Percentiles rank a stretch among this genome's conserved stretches.
These are phyloP conservation scores for Lotus japonicus DNA, from an alignment of 306 rosid species.

Conservation along the genomic window DNA sequence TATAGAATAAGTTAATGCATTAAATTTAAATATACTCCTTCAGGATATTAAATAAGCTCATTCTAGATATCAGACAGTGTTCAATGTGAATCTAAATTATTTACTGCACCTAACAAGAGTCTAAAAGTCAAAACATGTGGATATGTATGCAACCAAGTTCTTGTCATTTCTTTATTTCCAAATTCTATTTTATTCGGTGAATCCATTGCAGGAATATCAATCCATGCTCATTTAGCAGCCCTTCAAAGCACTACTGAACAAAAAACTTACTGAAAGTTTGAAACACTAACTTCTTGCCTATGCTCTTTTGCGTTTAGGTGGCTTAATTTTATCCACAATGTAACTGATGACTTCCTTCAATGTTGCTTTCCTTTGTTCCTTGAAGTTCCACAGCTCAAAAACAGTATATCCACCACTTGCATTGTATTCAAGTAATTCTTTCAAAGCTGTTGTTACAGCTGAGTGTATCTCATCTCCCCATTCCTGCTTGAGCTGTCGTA, in stretches of 20 bases:
- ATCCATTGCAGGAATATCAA: not conserved
- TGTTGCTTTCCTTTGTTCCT: slow-evolving; percentile 83
- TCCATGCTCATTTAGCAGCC: no score
- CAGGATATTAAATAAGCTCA: no score
- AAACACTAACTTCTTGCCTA: slow-evolving; percentile 43
- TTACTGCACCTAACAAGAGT: not conserved
- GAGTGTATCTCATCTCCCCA: slow-evolving; percentile 69
- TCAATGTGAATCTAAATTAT: not conserved
- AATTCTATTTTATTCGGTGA: slow-evolving; percentile 4
- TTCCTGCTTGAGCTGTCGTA: slow-evolving; percentile 55
- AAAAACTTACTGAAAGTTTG: not conserved
- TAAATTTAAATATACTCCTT: no score
- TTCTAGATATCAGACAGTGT: not conserved
- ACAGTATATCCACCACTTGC: slow-evolving; percentile 71
- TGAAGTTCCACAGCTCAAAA: slow-evolving; percentile 72
- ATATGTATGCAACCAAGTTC: no score
- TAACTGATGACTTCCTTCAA: slow-evolving; percentile 72
- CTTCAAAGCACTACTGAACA: not conserved
- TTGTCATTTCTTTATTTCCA: not conserved
- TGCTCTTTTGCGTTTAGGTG: slow-evolving; percentile 61
- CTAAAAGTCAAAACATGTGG: not conserved
- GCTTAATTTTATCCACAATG: slow-evolving; percentile 40
- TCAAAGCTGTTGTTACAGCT: slow-evolving; percentile 53
- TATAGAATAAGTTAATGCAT: no score
- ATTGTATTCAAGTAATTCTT: slow-evolving; percentile 72